These are phyloP conservation scores for Blastocystis sp. DNA, from an alignment of 352 stramenopile genomes.

Conservation along the genomic window DNA sequence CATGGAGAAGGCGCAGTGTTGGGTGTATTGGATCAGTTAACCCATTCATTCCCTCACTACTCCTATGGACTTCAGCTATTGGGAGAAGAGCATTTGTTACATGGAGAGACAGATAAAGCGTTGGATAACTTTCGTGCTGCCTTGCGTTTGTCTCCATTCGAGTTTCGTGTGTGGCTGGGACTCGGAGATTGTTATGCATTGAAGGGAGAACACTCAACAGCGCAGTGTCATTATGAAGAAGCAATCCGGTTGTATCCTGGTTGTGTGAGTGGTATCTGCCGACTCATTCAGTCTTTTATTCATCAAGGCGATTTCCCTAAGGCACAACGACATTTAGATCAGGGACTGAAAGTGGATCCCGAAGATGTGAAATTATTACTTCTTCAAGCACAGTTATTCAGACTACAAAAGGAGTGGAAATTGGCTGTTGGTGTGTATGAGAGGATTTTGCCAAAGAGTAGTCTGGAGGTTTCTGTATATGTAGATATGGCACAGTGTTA, in stretches of 20 bases:
- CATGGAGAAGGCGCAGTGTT: not conserved
- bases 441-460: not conserved
- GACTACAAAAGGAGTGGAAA: constrained; percentile 14
- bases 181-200: constrained; percentile 36
- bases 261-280: constrained; percentile 9
- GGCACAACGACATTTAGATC: not conserved
- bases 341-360: not conserved
- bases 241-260: constrained; percentile 1
- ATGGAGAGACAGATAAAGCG: not conserved
- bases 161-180: constrained; percentile 52
- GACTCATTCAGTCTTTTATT: constrained; percentile 13
- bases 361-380: constrained; percentile 26
- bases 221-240: constrained; percentile 1
- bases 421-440: constrained; percentile 6
- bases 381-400: constrained; percentile 32
- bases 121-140: constrained; percentile 12
- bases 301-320: not conserved
- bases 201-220: not conserved
- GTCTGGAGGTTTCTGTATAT: constrained; percentile 27
- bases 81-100: constrained; percentile 1
- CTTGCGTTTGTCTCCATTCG: not conserved
- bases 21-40: not conserved
- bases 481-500: constrained; percentile 64
- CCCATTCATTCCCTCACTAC: not conserved
- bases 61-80: constrained; percentile 2